A percentile compares a stretch with the other conserved stretches of the same genome.
These are phyloP conservation scores for Ambispora gerdemannii DNA, from an alignment of 192 early-diverging fungal genomes.

Conservation along the genomic window DNA sequence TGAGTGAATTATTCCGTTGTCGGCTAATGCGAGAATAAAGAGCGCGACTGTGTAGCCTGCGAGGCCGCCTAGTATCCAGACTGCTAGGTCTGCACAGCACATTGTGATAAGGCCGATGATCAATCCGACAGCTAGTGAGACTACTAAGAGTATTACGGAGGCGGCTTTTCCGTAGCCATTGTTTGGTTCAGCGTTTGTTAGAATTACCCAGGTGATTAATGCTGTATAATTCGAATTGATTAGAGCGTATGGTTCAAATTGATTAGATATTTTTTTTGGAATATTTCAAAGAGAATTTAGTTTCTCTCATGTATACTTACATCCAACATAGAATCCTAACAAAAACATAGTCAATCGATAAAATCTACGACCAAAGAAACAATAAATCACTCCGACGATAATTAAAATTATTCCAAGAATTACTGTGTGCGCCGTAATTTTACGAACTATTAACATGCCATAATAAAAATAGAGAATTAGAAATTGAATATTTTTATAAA, in stretches of 20 bases:
- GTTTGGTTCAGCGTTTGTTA: constrained; percentile 46
- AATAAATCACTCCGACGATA: constrained; percentile 60
- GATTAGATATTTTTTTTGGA: too few species aligned
- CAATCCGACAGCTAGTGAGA: constrained; percentile 60
- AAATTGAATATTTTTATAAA: not conserved
- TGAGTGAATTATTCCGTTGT: constrained; percentile 59
- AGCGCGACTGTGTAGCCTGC: constrained; percentile 74
- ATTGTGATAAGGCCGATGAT: constrained; percentile 61
- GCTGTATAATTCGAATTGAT: constrained; percentile 29
- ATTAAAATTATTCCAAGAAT: constrained; percentile 64
- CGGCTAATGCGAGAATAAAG: constrained; percentile 64
- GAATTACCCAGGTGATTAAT: constrained; percentile 46
- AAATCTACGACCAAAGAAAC: constrained; percentile 66
- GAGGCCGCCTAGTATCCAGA: constrained; percentile 73
- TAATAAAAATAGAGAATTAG: not conserved
- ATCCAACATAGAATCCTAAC: constrained; percentile 69
- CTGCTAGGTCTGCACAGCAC: constrained; percentile 69
- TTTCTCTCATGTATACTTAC: constrained; percentile 35
- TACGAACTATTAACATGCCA: not conserved
- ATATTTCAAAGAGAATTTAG: not conserved
- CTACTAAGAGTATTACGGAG: constrained; percentile 53
- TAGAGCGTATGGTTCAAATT: constrained; percentile 2
- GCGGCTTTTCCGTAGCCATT: constrained; percentile 39
- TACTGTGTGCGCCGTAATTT: constrained; percentile 34
- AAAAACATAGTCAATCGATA: constrained; percentile 70